Percentiles rank a stretch among this genome's conserved stretches.
phyloP scores from a whole-genome alignment of 108 stramenopile species.

The Poteriospumella lacustris region DNA sequence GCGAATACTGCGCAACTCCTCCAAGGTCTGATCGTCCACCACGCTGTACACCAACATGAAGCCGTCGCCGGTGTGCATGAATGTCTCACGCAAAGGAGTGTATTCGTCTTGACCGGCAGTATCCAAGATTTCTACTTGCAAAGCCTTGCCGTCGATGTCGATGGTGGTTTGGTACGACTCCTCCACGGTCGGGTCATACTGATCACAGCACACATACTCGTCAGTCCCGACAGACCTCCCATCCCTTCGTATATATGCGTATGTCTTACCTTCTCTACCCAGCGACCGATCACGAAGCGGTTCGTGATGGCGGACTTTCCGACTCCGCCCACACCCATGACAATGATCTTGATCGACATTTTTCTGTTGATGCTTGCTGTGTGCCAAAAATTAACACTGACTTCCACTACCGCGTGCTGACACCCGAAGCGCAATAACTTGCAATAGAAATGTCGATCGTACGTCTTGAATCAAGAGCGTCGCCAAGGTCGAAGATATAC shows the following conservation, averaged over 20 bases:
- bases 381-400: no score
- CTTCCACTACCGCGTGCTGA: no score
- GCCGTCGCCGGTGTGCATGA: constrained; percentile 30
- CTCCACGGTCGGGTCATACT: constrained; percentile 28
- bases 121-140: constrained; percentile 27
- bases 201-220: no score
- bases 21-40: constrained; percentile 24
- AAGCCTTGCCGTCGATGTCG: constrained; percentile 26
- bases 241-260: no score
- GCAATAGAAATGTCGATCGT: no score
- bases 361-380: no score
- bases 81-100: constrained; percentile 27
- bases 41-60: constrained; percentile 21
- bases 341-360: constrained; percentile 26
- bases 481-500: no score
- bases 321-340: constrained; percentile 30
- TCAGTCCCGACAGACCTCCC: no score
- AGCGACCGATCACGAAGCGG: constrained; percentile 17
- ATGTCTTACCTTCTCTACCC: constrained; percentile 27
- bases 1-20: constrained; percentile 22
- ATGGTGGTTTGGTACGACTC: constrained; percentile 26
- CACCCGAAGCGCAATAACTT: no score
- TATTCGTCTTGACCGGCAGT: constrained; percentile 30
- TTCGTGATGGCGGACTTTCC: constrained; percentile 30
- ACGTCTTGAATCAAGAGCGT: no score